Evolutionary conservation across 345 rosid species (phyloP).

Genomic region (Salix brachista): DNA sequence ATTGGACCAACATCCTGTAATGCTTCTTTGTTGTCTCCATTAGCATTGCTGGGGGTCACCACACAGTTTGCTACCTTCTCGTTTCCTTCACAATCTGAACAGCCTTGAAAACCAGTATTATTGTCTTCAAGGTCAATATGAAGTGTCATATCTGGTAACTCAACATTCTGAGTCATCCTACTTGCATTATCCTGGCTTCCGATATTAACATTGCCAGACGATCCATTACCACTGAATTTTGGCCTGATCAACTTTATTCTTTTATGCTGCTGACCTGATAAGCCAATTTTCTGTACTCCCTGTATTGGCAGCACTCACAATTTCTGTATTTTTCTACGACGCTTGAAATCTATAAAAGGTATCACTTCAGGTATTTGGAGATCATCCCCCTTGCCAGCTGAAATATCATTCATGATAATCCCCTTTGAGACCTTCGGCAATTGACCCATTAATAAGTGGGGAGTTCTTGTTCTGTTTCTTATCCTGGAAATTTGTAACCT

Average conservation of each 20-base stretch:
- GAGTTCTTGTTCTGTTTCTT: slow-evolving; percentile 10
- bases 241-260: slow-evolving; percentile 58
- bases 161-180: neutral
- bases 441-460: neutral
- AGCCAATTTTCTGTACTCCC: slow-evolving; percentile 11
- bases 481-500: slow-evolving; percentile 9
- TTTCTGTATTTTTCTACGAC: slow-evolving; percentile 35
- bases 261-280: slow-evolving; percentile 19
- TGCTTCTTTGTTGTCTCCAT: neutral
- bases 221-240: slow-evolving; percentile 22
- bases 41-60: neutral
- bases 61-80: neutral
- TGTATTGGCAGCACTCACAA: slow-evolving; percentile 12
- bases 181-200: neutral
- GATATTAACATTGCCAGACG: neutral
- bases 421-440: slow-evolving; percentile 18
- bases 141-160: neutral
- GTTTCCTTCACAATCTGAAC: neutral
- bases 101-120: neutral
- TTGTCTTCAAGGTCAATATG: neutral
- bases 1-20: neutral
- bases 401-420: slow-evolving; percentile 6
- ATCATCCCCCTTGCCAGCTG: slow-evolving; percentile 14
- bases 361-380: slow-evolving; percentile 20
- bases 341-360: slow-evolving; percentile 51